These are phyloP conservation scores for Claviceps humidiphila DNA, from an alignment of 2,329 filamentous ascomycete genomes.

Conservation along the genomic window DNA sequence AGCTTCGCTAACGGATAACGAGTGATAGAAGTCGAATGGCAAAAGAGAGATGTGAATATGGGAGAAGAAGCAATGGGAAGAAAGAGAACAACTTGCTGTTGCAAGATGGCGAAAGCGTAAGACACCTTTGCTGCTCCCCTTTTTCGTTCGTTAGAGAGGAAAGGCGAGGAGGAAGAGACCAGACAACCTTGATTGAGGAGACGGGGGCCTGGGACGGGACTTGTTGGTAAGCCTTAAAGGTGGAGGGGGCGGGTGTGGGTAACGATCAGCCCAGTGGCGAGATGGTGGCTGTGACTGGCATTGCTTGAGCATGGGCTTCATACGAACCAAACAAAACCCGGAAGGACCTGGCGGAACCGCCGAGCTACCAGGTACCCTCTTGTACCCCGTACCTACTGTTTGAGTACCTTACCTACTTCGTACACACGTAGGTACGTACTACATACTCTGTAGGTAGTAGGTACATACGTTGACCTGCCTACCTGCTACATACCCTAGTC, in stretches of 20 bases:
- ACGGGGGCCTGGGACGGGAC: not conserved
- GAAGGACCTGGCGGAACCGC: not conserved
- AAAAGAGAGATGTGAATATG: conserved; percentile 8
- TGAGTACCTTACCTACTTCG: too few relatives aligned
- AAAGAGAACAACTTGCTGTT: conserved; percentile 8
- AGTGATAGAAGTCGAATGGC: not conserved
- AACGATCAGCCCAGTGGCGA: not conserved
- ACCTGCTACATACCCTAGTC: too few relatives aligned
- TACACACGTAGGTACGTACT: too few relatives aligned
- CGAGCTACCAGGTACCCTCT: not conserved
- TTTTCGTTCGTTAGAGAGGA: not conserved
- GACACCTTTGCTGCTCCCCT: not conserved
- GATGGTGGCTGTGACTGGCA: not conserved
- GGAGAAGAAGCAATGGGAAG: conserved; percentile 7
- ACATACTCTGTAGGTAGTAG: too few relatives aligned
- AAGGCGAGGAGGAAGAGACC: not conserved
- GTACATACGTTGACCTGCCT: too few relatives aligned
- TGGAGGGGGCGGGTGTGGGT: not conserved
- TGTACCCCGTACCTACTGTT: too few relatives aligned
- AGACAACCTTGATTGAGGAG: not conserved
- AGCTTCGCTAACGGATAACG: not conserved
- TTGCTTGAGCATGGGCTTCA: not conserved
- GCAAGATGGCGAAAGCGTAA: conserved; percentile 1
- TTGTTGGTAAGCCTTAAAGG: not conserved
- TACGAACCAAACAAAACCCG: not conserved